phyloP scores from a whole-genome alignment of 2,329 filamentous ascomycete genomes.

The Akanthomyces uredinophilus region DNA sequence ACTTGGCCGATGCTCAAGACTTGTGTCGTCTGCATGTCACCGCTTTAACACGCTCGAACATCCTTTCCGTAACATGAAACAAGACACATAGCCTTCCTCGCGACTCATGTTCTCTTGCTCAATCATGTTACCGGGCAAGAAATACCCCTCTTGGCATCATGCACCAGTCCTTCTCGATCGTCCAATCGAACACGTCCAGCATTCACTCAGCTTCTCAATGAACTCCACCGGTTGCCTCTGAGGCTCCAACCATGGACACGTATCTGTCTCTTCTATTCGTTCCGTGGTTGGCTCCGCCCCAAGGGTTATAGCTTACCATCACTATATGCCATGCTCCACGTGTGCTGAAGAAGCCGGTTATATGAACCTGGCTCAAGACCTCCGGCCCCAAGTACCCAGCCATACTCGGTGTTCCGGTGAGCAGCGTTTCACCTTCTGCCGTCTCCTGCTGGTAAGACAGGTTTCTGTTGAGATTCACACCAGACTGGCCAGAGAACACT shows the following conservation, averaged over 20 bases:
- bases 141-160: not conserved
- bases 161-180: not conserved
- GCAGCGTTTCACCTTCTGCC: not conserved
- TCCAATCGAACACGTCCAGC: not conserved
- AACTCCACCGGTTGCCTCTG: not conserved
- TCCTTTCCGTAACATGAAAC: not conserved
- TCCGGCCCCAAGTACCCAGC: not conserved
- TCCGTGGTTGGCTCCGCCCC: not conserved
- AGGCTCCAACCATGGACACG: no score
- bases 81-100: not conserved
- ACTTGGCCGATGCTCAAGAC: not conserved
- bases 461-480: not conserved
- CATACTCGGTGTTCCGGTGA: not conserved
- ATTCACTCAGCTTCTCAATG: not conserved
- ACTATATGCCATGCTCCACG: conserved; percentile 2
- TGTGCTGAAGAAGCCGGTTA: conserved; percentile 10
- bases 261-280: not conserved
- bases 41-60: not conserved
- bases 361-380: not conserved
- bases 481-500: not conserved
- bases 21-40: not conserved
- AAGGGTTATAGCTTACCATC: not conserved
- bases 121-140: not conserved
- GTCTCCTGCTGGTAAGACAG: not conserved
- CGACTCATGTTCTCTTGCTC: not conserved